Evolutionary conservation across 2,329 filamentous ascomycete genomes (phyloP), one percentile per base, ranked within the genome.

Genomic region (Neopestalotiopsis sp.): DNA sequence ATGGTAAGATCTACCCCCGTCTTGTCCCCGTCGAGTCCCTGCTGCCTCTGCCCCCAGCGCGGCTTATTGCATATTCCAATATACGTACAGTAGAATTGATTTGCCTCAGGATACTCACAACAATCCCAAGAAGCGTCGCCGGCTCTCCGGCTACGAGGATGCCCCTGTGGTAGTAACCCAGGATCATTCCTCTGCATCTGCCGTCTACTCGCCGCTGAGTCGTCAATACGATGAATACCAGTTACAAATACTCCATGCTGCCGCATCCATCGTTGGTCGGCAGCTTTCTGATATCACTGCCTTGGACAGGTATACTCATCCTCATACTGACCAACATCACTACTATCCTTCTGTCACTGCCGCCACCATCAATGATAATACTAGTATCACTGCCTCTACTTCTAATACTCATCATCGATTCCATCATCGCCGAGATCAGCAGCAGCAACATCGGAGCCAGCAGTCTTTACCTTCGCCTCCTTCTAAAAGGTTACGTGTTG

Each of bases 91-190:
- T 74, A 69, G 69, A 62, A 73, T 78, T 80, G 77, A 79, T 75
- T 73, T 72, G 74, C 73, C 69, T 76, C 77, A 80, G 78, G 78
- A 77, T 76, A 78, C 77, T 72, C 77, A 72, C 74, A 78, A 79
- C 40, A 56, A 62, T 73, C 76, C 81, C 72, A 84, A 81, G 77
- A 84, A 83, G 77, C 83, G 83, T 69, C 83, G 83, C 69, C 81
- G 83, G 78, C 78, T 79, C 72, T 80, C 81, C 74, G 78, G 76
- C 75, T 77, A 78, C 69, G 80, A 79, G 70, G 80, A 80, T 73
- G 74, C 76, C 72, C 75, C 78, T 77, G 73, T 73, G 72, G 80
- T 79, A 73, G 76, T 75, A 70, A 73, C 78, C 74, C 79, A 81
- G 73, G 76, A 75, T 69, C 73, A 72, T 65, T 67, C 72, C 68